Evolutionary conservation across 129 eudicot genomes (phyloP).

Genomic region (Escallonia rubra): DNA sequence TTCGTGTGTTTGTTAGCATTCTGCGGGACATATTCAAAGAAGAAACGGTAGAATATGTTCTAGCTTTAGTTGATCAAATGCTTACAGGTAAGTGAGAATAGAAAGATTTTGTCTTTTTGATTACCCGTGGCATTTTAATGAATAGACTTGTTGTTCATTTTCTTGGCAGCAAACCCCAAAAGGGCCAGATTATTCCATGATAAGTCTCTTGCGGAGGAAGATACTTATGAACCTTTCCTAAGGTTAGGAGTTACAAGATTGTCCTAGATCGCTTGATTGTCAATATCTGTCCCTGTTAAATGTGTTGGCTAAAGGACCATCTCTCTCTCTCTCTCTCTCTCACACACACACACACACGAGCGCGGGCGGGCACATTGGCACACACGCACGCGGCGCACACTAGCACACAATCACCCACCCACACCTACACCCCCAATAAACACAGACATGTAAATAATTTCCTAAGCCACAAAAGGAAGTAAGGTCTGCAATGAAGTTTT

Average conservation of each 20-base stretch:
- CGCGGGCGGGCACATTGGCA: neutral
- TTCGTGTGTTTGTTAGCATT: constrained; percentile 68
- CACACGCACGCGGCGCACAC: neutral
- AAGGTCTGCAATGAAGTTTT: neutral
- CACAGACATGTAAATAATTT: neutral
- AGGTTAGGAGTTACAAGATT: constrained; percentile 34
- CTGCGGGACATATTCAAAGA: constrained; percentile 87
- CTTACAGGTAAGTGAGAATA: constrained; percentile 51
- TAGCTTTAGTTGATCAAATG: constrained; percentile 82
- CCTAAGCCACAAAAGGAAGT: neutral
- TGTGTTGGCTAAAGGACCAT: neutral
- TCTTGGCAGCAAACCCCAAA: constrained; percentile 64
- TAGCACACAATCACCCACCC: neutral
- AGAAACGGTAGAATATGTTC: constrained; percentile 93
- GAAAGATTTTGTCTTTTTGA: neutral
- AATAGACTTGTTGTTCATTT: constrained; percentile 10
- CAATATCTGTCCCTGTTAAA: neutral
- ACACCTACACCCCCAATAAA: neutral
- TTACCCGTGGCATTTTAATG: constrained; percentile 6
- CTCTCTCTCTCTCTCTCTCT: neutral
- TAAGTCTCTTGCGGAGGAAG: constrained; percentile 65
- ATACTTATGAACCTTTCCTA: constrained; percentile 83
- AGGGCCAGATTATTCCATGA: constrained; percentile 81
- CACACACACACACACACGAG: neutral
- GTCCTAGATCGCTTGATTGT: neutral